phyloP scores from a whole-genome alignment of 345 rosid species.

The Toxicodendron radicans region DNA sequence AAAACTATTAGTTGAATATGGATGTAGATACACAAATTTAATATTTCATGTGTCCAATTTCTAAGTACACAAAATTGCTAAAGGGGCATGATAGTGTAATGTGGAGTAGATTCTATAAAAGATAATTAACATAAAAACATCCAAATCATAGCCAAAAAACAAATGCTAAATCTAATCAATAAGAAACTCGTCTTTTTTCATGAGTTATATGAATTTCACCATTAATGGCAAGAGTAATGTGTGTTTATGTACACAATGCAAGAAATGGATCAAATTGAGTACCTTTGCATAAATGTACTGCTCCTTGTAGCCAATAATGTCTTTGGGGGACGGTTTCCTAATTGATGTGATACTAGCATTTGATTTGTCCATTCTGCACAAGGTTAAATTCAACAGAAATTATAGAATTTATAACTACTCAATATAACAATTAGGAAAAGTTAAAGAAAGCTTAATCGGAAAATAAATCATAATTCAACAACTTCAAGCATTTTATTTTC shows the following conservation, averaged over 20 bases:
- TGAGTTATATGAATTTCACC: background rate
- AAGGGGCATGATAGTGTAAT: background rate
- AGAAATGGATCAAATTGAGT: constrained; percentile 12
- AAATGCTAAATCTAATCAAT: background rate
- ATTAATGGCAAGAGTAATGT: background rate
- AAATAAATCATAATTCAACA: background rate
- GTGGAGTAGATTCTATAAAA: background rate
- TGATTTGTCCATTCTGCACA: constrained; percentile 46
- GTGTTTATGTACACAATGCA: background rate
- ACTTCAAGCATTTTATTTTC: background rate
- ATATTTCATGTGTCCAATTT: background rate
- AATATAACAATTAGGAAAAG: background rate
- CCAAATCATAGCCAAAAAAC: background rate
- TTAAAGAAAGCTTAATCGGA: background rate
- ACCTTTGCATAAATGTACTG: constrained; percentile 83
- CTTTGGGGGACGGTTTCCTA: constrained; percentile 63
- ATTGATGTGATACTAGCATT: constrained; percentile 27
- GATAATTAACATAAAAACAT: background rate
- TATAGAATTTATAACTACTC: background rate
- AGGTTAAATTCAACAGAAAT: constrained; percentile 16
- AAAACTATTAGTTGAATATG: background rate
- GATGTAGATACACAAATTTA: background rate
- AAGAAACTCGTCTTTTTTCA: background rate
- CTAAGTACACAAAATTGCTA: background rate
- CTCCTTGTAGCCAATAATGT: constrained; percentile 53